Conservation (phyloP, 176 grass and related monocot genomes). For the Oryza coarctata region DNA sequence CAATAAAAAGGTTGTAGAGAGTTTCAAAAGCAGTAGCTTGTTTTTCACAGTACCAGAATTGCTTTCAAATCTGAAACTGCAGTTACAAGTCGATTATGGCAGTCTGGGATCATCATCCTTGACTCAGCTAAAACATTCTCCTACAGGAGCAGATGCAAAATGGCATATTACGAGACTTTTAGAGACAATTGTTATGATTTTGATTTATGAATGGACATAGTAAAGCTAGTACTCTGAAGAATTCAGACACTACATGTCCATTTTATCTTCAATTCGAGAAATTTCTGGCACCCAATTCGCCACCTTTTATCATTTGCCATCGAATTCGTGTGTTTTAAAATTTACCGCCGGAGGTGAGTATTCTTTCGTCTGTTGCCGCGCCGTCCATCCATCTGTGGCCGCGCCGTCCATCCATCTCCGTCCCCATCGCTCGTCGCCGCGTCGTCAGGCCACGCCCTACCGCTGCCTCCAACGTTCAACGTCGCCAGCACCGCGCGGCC, state of each 20-base stretch:
- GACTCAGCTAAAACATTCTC: slow-evolving; percentile 95
- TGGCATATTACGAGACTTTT: neutral
- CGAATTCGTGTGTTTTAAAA: no score
- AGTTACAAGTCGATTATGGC: slow-evolving; percentile 76
- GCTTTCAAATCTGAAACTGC: slow-evolving; percentile 72
- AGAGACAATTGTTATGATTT: neutral
- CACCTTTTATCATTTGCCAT: no score
- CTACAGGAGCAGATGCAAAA: slow-evolving; percentile 20
- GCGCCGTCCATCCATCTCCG: no score
- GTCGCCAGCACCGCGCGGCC: no score
- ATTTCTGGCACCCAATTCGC: no score
- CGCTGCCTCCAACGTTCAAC: no score
- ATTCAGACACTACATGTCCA: neutral
- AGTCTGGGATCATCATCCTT: slow-evolving; percentile 94
- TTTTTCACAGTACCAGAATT: slow-evolving; percentile 49
- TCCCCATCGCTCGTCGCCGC: no score
- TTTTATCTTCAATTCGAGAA: neutral
- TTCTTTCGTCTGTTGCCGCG: no score
- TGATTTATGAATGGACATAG: neutral
- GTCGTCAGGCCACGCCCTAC: no score
- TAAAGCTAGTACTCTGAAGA: neutral
- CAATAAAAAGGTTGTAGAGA: neutral
- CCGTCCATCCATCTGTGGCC: no score
- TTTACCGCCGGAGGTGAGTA: no score
- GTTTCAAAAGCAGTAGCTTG: neutral